Base-by-base conservation (phyloP, 1,284 basidiomycete species). In the Trametes sp. region DNA sequence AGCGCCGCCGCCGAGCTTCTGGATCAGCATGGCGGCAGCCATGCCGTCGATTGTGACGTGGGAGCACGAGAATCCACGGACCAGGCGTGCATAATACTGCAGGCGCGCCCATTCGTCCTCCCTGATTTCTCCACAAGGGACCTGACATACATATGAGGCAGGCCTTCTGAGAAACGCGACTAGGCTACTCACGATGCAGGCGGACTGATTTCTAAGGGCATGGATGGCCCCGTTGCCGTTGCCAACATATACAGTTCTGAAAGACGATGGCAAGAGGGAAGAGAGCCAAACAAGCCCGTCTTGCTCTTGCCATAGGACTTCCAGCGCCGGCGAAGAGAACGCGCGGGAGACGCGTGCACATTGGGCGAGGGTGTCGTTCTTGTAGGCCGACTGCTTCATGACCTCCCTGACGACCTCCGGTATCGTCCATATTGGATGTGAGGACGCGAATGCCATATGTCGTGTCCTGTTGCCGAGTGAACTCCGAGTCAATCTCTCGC, bases 371-470 rank as follows among this genome's bases (percentile, higher is more conserved):
- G 44, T 33, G 6, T 19, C 21, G 11, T 13, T 4, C 11, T 54
- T 35, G 51, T 36, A 16, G 11, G 42, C 44, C n/a, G 28, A 38
- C 44, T 54, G 51, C 24, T 31, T 38, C 58, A 59, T 54, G 23
- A 59, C 51, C 36, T 59, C 58, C 24, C 52, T 51, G 24, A 59
- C 44, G 58, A 59, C 58, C 45, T 59, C 58, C 5, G 52, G n/a
- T n/a, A 59, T 54, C 14, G 51, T 16, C 58, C 58, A 59, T 4
- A 57, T 7, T 3, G 48, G 48, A n/a, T 57, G 56, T 10, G 38
- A 3, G 38, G 4, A 19, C 16, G 38, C 38, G 38, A 19, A 19
- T 7, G 38, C 38, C 38, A 41, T 41, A 19, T 14, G 7, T 41
- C n/a, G 16, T 41, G 11, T 10, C 35, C 3, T 14, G 16, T 41